A percentile compares a stretch with the other conserved stretches of the same genome.
Evolutionary conservation across 805 yeast genomes (phyloP).

Genomic region (Kodamaea hsintzibuensis): DNA sequence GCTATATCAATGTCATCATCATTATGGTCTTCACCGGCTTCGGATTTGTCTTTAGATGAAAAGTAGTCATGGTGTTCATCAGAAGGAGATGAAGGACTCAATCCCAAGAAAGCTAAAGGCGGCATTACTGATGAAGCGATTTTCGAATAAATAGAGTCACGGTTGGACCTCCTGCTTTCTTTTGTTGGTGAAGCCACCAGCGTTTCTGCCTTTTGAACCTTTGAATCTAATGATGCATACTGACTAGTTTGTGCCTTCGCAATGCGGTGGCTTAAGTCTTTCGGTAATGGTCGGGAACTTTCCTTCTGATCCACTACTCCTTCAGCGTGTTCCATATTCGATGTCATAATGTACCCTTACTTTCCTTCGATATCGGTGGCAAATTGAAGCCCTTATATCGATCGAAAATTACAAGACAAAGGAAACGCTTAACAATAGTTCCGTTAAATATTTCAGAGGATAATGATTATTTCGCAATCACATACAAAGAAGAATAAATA

Average conservation of each 20-base stretch:
- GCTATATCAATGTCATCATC: conserved; percentile 34
- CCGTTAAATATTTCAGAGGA: background rate
- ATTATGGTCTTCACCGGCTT: background rate
- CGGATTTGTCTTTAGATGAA: background rate
- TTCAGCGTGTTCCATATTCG: background rate
- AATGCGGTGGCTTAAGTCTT: background rate
- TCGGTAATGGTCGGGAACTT: background rate
- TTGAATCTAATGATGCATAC: background rate
- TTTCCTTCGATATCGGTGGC: background rate
- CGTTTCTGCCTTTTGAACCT: background rate
- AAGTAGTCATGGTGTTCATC: conserved; percentile 2
- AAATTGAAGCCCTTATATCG: background rate
- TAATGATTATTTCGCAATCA: background rate
- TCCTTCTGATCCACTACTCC: background rate
- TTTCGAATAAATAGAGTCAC: conserved; percentile 3
- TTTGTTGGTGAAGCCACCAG: background rate
- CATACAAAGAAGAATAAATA: background rate
- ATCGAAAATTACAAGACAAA: background rate
- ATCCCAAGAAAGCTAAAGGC: background rate
- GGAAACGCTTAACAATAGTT: background rate
- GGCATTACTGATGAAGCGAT: conserved; percentile 12
- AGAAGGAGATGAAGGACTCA: background rate
- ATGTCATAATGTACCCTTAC: background rate
- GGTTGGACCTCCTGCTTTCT: background rate
- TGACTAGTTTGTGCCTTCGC: background rate